Base-by-base conservation (phyloP, 768 basidiomycete genomes). In the Tricholoma bakamatsutake region DNA sequence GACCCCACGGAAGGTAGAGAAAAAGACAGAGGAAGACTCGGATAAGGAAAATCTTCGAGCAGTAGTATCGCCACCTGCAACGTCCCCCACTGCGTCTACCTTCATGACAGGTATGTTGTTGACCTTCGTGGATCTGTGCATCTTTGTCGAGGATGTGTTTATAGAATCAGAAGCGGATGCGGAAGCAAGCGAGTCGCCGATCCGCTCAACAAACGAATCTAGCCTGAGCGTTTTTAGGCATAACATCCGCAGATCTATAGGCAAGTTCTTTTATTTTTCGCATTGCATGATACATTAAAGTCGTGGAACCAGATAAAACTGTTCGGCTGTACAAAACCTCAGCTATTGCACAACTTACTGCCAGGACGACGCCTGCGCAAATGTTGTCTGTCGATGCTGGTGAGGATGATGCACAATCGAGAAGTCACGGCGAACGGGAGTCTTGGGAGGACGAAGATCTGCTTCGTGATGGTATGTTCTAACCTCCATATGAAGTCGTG, bases 211-310 rank as follows among this genome's bases (percentile, higher is more conserved):
- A 18, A 72, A 72, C 54, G 68, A 66, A 24, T 68, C 67, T 15
- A 65, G 66, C 46, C 64, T 71, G 39, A 71, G 64, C 33, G 74
- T 77, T 30, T 73, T 90, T 59, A 88, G 79, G 68, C 88, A 90
- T 60, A 83, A 81, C 56, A 76, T 92, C 60, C 87, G 80, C 67
- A 75, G 79, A 57, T 92, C 90, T 0, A 83, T 92, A 57, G 88
- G 90, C 88, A 61, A 34, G 76, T 69, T 45, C 24, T 21, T 47
- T 18, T 31, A 18, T 17, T 53, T 27, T 49, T 30, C 9, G 27
- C 42, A 5, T 37, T 50, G 11, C 13, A 18, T 15, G 21, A 30
- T 43, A n/a, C 34, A 27, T 24, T 49, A 13, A 27, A 27, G 37
- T 9, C 17, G 10, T n/a, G 11, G 51, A n/a, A 48, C 39, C 58